Evolutionary conservation across 495 filamentous ascomycete species (phyloP).

Genomic region (Penicillium coffeae): DNA sequence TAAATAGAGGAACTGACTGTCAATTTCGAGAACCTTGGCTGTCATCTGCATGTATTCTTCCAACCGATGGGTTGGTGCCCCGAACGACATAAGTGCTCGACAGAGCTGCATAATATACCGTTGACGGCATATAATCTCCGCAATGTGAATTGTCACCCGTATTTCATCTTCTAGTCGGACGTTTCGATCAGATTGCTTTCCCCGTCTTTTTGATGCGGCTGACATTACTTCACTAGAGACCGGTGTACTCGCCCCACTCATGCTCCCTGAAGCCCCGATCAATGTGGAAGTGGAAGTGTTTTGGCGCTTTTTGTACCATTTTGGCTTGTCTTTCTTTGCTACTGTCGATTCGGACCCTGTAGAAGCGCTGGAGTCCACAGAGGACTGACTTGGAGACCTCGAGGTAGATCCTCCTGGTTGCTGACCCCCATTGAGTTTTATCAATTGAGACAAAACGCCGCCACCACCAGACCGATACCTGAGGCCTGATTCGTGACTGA

Average conservation of each 20-base stretch:
- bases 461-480: conserved; percentile 27
- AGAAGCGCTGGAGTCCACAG: conserved; percentile 3
- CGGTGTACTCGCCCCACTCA: conserved; percentile 30
- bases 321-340: conserved; percentile 23
- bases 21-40: conserved; percentile 77
- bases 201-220: conserved; percentile 28
- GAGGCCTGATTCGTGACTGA: conserved; percentile 12
- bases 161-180: conserved; percentile 53
- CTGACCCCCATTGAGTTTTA: conserved; percentile 24
- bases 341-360: conserved; percentile 13
- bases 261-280: conserved; percentile 11
- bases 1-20: conserved; percentile 84
- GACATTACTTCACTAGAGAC: conserved; percentile 26
- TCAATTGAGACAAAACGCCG: conserved; percentile 33
- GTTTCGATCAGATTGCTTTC: conserved; percentile 19
- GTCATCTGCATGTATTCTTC: conserved; percentile 88
- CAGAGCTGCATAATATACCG: conserved; percentile 82
- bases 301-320: conserved; percentile 35
- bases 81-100: conserved; percentile 74
- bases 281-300: conserved; percentile 29
- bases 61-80: conserved; percentile 68
- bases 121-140: conserved; percentile 74
- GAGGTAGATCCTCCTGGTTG: conserved; percentile 4
- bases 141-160: conserved; percentile 79
- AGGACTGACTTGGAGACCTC: conserved; percentile 13